Conservation (phyloP, 1,139 yeast species). For the Candida sp. region DNA sequence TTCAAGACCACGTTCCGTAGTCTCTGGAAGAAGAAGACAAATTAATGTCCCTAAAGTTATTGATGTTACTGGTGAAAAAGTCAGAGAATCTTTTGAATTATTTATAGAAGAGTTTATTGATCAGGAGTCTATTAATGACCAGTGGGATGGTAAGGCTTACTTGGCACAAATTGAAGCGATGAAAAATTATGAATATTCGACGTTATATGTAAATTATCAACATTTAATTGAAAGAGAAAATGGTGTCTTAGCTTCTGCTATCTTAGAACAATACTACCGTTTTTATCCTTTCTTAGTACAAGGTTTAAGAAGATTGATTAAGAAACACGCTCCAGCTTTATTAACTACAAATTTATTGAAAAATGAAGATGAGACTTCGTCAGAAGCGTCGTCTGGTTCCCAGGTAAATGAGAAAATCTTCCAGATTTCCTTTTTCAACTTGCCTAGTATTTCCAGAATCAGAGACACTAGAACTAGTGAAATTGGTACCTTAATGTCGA, state of each 20-base stretch:
- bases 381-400: conserved; percentile 22
- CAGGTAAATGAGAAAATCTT: conserved; percentile 67
- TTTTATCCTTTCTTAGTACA: conserved; percentile 80
- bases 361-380: conserved; percentile 16
- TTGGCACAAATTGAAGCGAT: conserved; percentile 79
- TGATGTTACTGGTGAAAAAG: conserved; percentile 89
- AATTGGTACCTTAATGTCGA: conserved; percentile 80
- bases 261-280: conserved; percentile 87
- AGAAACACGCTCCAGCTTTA: conserved; percentile 72
- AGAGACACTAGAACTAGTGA: conserved; percentile 89
- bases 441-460: conserved; percentile 80
- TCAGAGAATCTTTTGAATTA: conserved; percentile 84
- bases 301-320: conserved; percentile 72
- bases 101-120: conserved; percentile 69
- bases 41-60: conserved; percentile 80
- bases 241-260: conserved; percentile 88
- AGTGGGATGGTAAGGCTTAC: conserved; percentile 58
- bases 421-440: conserved; percentile 85
- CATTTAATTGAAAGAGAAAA: conserved; percentile 75
- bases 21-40: conserved; percentile 47
- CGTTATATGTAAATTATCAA: conserved; percentile 81
- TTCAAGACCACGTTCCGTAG: conserved; percentile 11
- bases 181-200: conserved; percentile 71
- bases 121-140: conserved; percentile 26
- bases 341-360: conserved; percentile 47